Evolutionary conservation across 805 yeast genomes (phyloP).

Genomic region (Candida morakotiae): DNA sequence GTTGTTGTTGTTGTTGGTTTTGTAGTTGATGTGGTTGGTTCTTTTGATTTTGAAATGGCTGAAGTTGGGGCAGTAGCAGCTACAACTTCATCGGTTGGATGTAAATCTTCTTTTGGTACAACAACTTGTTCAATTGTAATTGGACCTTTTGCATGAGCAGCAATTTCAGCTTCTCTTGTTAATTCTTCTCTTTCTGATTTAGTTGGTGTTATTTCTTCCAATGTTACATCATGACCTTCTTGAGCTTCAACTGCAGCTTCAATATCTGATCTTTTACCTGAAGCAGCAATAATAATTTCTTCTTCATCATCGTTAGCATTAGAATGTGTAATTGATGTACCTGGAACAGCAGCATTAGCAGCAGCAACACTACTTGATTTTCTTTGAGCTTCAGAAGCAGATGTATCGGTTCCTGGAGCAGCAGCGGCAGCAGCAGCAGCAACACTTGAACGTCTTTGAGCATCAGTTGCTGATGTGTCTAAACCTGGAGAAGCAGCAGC

Average conservation of each 20-base stretch:
- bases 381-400: no score
- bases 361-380: no score
- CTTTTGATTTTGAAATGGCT: not conserved
- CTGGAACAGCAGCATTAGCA: not conserved
- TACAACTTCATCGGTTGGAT: conserved; percentile 1
- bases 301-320: conserved; percentile 11
- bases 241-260: conserved; percentile 32
- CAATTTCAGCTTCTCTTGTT: conserved; percentile 26
- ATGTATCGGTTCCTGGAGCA: conserved; percentile 12
- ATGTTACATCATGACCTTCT: conserved; percentile 31
- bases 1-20: not conserved
- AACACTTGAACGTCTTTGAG: no score
- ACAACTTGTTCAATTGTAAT: conserved; percentile 5
- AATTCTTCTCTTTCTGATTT: conserved; percentile 34
- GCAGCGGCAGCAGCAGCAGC: no score
- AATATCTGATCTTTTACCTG: conserved; percentile 28
- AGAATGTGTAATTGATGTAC: not conserved
- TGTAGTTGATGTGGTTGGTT: not conserved
- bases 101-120: conserved; percentile 1
- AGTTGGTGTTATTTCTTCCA: conserved; percentile 42
- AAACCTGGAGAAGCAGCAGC: no score
- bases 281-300: conserved; percentile 39
- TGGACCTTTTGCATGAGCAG: conserved; percentile 6
- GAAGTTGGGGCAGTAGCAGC: conserved; percentile 5
- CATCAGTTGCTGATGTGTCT: conserved; percentile 1